Percentiles rank a stretch among this genome's conserved stretches.
These are phyloP conservation scores for Ganoderma sinense DNA, from an alignment of 1,284 basidiomycete genomes.

Conservation along the genomic window DNA sequence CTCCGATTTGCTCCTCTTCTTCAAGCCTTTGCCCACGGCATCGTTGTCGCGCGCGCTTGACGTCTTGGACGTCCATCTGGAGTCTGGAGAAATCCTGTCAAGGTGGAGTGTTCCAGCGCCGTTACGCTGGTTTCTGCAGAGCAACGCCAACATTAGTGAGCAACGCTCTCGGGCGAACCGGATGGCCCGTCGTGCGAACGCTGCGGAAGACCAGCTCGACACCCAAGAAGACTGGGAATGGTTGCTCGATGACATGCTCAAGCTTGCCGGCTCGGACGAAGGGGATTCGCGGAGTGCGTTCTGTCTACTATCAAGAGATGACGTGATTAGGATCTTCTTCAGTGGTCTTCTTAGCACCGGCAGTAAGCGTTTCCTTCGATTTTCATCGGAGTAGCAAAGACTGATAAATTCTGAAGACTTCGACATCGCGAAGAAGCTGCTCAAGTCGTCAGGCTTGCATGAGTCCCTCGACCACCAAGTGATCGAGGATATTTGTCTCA, in stretches of 20 bases:
- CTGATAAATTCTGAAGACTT: constrained; percentile 65
- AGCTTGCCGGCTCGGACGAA: constrained; percentile 75
- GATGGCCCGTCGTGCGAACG: constrained; percentile 81
- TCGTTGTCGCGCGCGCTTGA: constrained; percentile 86
- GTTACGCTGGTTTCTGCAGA: constrained; percentile 86
- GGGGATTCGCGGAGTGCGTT: constrained; percentile 76
- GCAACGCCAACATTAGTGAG: constrained; percentile 66
- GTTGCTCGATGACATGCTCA: constrained; percentile 89
- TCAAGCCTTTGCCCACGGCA: constrained; percentile 75
- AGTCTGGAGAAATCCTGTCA: constrained; percentile 89
- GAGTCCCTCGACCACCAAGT: constrained; percentile 57
- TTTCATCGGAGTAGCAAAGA: background rate
- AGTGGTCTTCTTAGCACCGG: constrained; percentile 85
- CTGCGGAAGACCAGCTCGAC: constrained; percentile 59
- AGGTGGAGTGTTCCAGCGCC: constrained; percentile 86
- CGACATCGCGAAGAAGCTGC: constrained; percentile 73
- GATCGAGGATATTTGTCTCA: constrained; percentile 82
- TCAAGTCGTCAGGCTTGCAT: constrained; percentile 61
- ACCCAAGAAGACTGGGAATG: constrained; percentile 84
- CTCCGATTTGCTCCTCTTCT: constrained; percentile 83
- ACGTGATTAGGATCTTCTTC: constrained; percentile 83
- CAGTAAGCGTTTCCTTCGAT: constrained; percentile 64
- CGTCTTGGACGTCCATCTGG: constrained; percentile 92
- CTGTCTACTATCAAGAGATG: constrained; percentile 73
- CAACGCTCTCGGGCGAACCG: constrained; percentile 89